Base-by-base conservation (phyloP, 208 protist genomes). In the Acanthamoeba royreba region DNA sequence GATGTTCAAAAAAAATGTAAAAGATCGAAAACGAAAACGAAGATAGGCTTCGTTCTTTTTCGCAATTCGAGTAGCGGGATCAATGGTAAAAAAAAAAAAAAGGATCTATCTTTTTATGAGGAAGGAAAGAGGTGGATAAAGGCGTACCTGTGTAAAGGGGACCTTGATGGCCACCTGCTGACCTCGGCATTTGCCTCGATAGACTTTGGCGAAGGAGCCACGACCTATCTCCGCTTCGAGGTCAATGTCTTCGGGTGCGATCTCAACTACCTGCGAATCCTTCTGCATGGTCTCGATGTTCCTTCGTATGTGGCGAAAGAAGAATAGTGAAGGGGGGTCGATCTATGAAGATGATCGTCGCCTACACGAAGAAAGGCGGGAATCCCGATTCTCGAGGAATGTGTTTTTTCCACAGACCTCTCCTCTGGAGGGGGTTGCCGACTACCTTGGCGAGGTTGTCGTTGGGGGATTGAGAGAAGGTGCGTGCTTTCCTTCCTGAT, bases 131-230 rank as follows among this genome's bases (percentile, higher is more conserved):
- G n/a, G n/a, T n/a, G n/a, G n/a, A n/a, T n/a, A n/a, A n/a, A 31
- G 11, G 28, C 66, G 22, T 28, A 89, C 81, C 81, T 89, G 81
- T 43, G 46, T 89, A 13, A 63, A 13, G 9, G 61, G 81, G 9
- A 92, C 86, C 77, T 92, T 92, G n/a, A 92, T 47, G 22, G 86
- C 86, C n/a, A 92, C 86, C 49, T 28, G 31, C 35, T 92, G 86
- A 43, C 86, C 86, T 92, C 86, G 4, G 33, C 86, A 92, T 77
- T 79, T 69, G 3, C 86, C 86, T 77, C 61, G 38, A 42, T 69
- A 92, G 4, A 92, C 86, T 33, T 79, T 92, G 86, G 86, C 86
- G 49, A 92, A 92, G 15, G 86, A 49, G 22, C 86, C 86, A 3
- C 17, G 25, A 4, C 86, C 86, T 22, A 92, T 92, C 49, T 92